Evolutionary conservation across 2,329 filamentous ascomycete species (phyloP).

Genomic region (Ophiosphaerella korrae): DNA sequence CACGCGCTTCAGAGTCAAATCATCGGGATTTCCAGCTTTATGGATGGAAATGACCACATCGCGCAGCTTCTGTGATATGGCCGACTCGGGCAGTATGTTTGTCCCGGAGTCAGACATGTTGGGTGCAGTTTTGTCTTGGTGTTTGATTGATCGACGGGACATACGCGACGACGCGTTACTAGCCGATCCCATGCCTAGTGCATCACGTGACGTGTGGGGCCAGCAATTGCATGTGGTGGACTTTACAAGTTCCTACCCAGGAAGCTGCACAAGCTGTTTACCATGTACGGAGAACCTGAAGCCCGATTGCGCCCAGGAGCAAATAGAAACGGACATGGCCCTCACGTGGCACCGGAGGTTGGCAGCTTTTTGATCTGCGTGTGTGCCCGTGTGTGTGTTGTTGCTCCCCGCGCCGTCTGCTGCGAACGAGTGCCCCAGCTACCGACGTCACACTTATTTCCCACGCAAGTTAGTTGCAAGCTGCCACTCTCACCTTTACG

Average conservation of each 20-base stretch:
- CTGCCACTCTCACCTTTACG: constrained; percentile 7
- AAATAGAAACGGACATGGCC: background rate
- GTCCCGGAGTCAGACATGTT: constrained; percentile 41
- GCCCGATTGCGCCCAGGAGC: background rate
- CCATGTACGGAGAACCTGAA: background rate
- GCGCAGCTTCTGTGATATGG: constrained; percentile 49
- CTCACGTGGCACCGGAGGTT: background rate
- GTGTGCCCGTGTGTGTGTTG: background rate
- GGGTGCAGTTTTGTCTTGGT: constrained; percentile 7
- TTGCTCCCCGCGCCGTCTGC: constrained; percentile 5
- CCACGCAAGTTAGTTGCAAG: constrained; percentile 9
- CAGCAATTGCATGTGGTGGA: constrained; percentile 10
- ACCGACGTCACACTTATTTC: constrained; percentile 32
- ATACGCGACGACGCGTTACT: constrained; percentile 3
- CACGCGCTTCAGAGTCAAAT: constrained; percentile 63
- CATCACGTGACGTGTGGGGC: constrained; percentile 17
- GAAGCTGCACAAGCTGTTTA: background rate
- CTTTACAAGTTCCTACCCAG: background rate
- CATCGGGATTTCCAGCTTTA: constrained; percentile 51
- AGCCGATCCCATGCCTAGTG: constrained; percentile 10
- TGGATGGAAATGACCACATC: constrained; percentile 49
- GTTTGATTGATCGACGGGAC: constrained; percentile 9
- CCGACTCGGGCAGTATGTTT: constrained; percentile 40
- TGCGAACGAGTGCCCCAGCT: constrained; percentile 5
- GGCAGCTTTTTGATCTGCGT: constrained; percentile 7